Conservation (phyloP, 2,329 filamentous ascomycete genomes). For the Kalaharituber pfeilii region DNA sequence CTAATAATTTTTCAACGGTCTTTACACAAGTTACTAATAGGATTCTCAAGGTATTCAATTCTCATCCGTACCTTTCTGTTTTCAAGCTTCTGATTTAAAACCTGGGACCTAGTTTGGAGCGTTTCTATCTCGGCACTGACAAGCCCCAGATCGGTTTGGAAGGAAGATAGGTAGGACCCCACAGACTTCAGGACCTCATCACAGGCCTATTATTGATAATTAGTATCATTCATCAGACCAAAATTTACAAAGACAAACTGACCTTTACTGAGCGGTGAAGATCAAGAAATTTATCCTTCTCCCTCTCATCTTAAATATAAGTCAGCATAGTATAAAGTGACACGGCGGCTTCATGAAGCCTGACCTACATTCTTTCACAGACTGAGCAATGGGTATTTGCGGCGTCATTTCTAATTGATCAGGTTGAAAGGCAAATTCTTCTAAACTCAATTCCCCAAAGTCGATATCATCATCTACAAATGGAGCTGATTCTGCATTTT, state of each 20-base stretch:
- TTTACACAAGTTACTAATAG: background rate
- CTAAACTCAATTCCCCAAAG: conserved; percentile 60
- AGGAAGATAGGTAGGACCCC: conserved; percentile 77
- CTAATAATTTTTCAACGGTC: conserved; percentile 68
- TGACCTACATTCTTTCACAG: conserved; percentile 53
- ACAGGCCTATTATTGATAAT: conserved; percentile 48
- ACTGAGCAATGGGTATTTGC: conserved; percentile 35
- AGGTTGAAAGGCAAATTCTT: conserved; percentile 42
- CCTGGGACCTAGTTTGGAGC: conserved; percentile 68
- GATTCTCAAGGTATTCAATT: background rate
- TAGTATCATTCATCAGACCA: too few species aligned
- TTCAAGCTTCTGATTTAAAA: conserved; percentile 66
- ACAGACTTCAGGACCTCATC: conserved; percentile 88
- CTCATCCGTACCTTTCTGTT: conserved; percentile 48
- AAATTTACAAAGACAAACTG: conserved; percentile 12
- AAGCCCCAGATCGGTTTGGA: conserved; percentile 77
- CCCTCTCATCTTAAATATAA: conserved; percentile 44
- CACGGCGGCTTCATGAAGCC: conserved; percentile 11
- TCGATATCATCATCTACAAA: conserved; percentile 48
- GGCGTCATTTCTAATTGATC: conserved; percentile 22
- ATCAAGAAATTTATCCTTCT: conserved; percentile 73
- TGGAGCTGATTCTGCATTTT: conserved; percentile 6
- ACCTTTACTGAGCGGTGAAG: conserved; percentile 66
- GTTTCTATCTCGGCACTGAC: conserved; percentile 94
- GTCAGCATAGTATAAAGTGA: conserved; percentile 11